Evolutionary conservation across 2,329 filamentous ascomycete genomes (phyloP).

Genomic region (Exophiala lecanii-corni): DNA sequence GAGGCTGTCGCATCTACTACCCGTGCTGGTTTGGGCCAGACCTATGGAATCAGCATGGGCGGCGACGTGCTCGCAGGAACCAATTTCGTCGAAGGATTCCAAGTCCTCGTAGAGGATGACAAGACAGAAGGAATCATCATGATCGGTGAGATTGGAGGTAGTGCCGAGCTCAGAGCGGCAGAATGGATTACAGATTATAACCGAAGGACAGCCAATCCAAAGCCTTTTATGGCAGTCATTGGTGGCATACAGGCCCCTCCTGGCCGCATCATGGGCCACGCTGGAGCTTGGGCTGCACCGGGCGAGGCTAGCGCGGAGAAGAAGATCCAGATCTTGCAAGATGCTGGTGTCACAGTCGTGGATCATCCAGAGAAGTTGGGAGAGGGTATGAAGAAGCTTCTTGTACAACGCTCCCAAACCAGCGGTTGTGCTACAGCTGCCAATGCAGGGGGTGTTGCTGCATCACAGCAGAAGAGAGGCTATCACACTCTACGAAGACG

Average conservation of each 20-base stretch:
- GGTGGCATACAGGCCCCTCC: slow-evolving; percentile 61
- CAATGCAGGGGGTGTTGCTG: slow-evolving; percentile 35
- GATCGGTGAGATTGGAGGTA: slow-evolving; percentile 68
- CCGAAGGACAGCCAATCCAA: slow-evolving; percentile 54
- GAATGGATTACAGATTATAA: slow-evolving; percentile 68
- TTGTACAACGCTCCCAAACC: slow-evolving; percentile 40
- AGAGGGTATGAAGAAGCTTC: slow-evolving; percentile 58
- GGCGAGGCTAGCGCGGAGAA: slow-evolving; percentile 60
- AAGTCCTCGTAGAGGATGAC: slow-evolving; percentile 60
- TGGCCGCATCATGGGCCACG: slow-evolving; percentile 71
- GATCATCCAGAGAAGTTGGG: slow-evolving; percentile 75
- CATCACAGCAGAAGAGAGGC: slow-evolving; percentile 44
- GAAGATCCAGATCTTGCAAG: slow-evolving; percentile 65
- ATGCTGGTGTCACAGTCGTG: slow-evolving; percentile 64
- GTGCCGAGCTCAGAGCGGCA: slow-evolving; percentile 65
- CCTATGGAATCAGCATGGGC: slow-evolving; percentile 71
- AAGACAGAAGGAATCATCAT: slow-evolving; percentile 68
- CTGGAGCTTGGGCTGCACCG: slow-evolving; percentile 65
- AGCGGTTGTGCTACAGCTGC: slow-evolving; percentile 7
- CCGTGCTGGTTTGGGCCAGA: slow-evolving; percentile 69
- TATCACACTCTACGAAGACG: slow-evolving; percentile 46
- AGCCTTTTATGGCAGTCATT: slow-evolving; percentile 71
- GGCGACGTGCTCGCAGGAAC: slow-evolving; percentile 72
- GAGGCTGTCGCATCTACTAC: slow-evolving; percentile 73
- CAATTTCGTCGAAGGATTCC: slow-evolving; percentile 65